Evolutionary conservation across 78 protist genomes (phyloP), one percentile per base, ranked within the genome.

Genomic region (Planoprotostelium fungivorum): DNA sequence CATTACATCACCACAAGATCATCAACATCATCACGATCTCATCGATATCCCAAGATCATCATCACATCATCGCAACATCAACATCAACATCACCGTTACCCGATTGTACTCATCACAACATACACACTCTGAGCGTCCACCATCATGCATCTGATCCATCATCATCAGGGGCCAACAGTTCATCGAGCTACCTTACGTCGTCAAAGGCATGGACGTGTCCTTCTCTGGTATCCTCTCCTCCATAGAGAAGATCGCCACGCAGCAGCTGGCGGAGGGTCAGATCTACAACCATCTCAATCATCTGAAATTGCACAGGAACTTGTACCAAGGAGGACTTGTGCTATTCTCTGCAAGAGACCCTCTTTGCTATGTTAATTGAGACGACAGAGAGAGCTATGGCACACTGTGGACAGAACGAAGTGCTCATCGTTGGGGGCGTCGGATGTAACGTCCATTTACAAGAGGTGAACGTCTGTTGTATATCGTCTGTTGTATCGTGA

Each of bases 351-450:
- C 99, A 98, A 88, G 99, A 98, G 88, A 98, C 98, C 34, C 39
- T 98, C 1, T 99, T 99, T 35, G 95, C 99, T 25, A 99, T 99
- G 99, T 94, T 99, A 36, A 96, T 98, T 16, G 99, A 99, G 90
- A 97, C 98, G 31, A 97, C 99, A 0, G 99, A 99, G 93, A 89
- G 99, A 0, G 99, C 99, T 0, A 97, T 98, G 96, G 99, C 99
- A 0, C 99, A 98, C 90, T 89, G 94, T 88, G 95, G 95, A 1
- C 92, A 91, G 37, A 89, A 37, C 1, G 98, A 97, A 63, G 99
- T 98, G 37, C 93, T 99, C 35, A 97, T 98, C 0, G 99, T 99
- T 0, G 99, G 99, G 37, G 99, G 99, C 25, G 99, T 99, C 25
- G 99, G 99, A 1, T 99, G 99, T 89, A 90, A 87, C 37, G 36